A percentile compares a stretch with the other conserved stretches of the same genome.
Evolutionary conservation across 768 basidiomycete genomes (phyloP).

Genomic region (Termitomyces sp.): DNA sequence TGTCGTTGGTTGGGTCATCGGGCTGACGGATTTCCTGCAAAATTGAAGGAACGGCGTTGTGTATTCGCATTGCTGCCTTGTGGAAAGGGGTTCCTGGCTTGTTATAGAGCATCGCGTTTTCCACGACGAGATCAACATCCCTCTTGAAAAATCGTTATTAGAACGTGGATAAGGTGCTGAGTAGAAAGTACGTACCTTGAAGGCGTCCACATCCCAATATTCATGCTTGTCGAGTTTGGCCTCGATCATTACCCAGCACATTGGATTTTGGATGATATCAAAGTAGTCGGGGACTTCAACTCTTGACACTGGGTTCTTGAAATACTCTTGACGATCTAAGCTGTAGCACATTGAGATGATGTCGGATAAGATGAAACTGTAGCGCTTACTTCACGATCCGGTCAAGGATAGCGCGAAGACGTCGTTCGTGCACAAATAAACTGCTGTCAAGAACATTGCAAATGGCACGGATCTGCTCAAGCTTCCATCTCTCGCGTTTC

Average conservation of each 20-base stretch:
- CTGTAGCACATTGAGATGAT: conserved; percentile 34
- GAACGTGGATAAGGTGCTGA: background rate
- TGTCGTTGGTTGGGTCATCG: no score
- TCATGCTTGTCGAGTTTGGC: conserved; percentile 76
- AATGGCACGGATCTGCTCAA: conserved; percentile 61
- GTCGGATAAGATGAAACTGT: background rate
- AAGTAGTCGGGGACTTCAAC: conserved; percentile 88
- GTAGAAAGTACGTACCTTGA: conserved; percentile 52
- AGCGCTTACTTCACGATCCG: conserved; percentile 62
- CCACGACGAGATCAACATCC: conserved; percentile 80
- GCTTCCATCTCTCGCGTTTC: conserved; percentile 82
- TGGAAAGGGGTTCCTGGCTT: conserved; percentile 66
- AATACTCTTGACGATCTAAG: conserved; percentile 68
- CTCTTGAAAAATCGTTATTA: conserved; percentile 37
- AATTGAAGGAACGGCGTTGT: conserved; percentile 35
- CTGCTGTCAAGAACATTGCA: conserved; percentile 59
- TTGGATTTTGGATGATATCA: conserved; percentile 79
- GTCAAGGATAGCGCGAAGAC: conserved; percentile 63
- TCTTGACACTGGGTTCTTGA: conserved; percentile 79
- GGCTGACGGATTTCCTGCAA: conserved; percentile 35
- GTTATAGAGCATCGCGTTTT: conserved; percentile 89
- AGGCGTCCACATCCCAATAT: conserved; percentile 74
- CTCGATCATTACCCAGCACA: conserved; percentile 86
- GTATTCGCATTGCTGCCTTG: conserved; percentile 66
- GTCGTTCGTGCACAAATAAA: conserved; percentile 64